Evolutionary conservation across 2,329 filamentous ascomycete species (phyloP), one percentile per base, ranked within the genome.

Genomic region (Scedosporium boydii): DNA sequence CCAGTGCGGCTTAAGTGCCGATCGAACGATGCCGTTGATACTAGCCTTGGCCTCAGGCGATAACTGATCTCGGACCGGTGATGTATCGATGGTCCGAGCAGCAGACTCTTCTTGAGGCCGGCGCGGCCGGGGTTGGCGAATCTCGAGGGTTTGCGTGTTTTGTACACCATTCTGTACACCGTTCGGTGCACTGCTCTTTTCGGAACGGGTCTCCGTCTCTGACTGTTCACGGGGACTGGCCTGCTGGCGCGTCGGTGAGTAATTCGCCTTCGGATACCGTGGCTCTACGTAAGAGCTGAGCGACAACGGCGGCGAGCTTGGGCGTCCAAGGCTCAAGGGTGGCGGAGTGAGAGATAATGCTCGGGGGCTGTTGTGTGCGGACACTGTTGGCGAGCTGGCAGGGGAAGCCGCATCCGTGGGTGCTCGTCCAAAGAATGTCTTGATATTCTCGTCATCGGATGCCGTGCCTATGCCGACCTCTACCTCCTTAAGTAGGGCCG

Each of bases 11-110:
- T 90, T 90, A 53, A 99, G 79, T 5, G 90, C 91, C 51, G 82
- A 80, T 66, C 91, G 90, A 68, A 98, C 95, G 75, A 98, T 91
- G 68, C 87, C 87, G 71, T 92, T 93, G 66, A 99, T 89, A 70
- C 87, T 91, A 67, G 90, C 87, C 74, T 99, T 99, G 66, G 90
- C 89, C 66, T 90, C 87, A 26, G 91, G 85, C 0, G 93, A 89
- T 69, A 96, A 83, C 10, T 73, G 69, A 55, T 79, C 72, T 41
- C 88, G 85, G 2, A 81, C 82, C 6, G 90, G 89, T n/a, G 90
- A 92, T 1, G 80, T 79, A 55, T 93, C 87, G 55, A 82, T 75
- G 68, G 85, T 84, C 29, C 82, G 79, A 18, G 74, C 67, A 58
- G 68, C 75, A 66, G 77, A 69, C 63, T 76, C 68, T 10, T 74